Base-by-base conservation (phyloP, 208 protist species). In the Wallacemonas sp. region DNA sequence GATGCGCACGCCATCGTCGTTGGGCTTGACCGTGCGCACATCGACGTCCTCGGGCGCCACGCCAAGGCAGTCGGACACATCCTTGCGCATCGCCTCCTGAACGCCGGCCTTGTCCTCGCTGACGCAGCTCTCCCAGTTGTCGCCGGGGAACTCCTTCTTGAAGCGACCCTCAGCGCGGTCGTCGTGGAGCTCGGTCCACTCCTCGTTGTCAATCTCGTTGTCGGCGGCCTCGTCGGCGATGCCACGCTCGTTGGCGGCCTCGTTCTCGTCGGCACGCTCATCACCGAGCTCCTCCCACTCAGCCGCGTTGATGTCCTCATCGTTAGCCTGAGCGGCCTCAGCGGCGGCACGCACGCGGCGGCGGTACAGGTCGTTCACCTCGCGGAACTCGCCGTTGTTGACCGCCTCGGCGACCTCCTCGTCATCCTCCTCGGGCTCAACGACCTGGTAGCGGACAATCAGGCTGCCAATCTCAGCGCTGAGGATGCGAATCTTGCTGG, bases 391-490 rank as follows among this genome's bases (percentile, higher is more conserved):
- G n/a, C n/a, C n/a, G n/a, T n/a, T n/a, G n/a, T n/a, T n/a, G n/a
- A 85, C 36, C 29, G 55, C 44, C 46, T 65, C 38, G 32, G n/a
- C 27, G 19, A 85, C 70, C 62, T 85, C 78, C 11, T 68, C 77
- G 65, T 85, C 80, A 0, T 77, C 68, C 9, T 43, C 34, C 4
- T 68, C 66, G 12, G 70, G 70, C 27, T 62, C 61, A n/a, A 70
- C 34, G 52, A 87, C 58, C 64, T 76, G 65, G 76, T 87, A 83
- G 68, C 61, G 71, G 29, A 87, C 67, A 43, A 82, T 68, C 27
- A 87, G 60, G 63, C 73, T 77, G 56, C 78, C 73, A 12, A 79
- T 66, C 65, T 74, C 65, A n/a, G 61, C 60, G 55, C 68, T 74
- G 63, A 82, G 62, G 57, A 87, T 52, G 27, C 34, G 48, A 36